Percentiles rank a stretch among this genome's conserved stretches.
Conservation (phyloP, 2,329 filamentous ascomycete genomes). For the Dothistroma pini region DNA sequence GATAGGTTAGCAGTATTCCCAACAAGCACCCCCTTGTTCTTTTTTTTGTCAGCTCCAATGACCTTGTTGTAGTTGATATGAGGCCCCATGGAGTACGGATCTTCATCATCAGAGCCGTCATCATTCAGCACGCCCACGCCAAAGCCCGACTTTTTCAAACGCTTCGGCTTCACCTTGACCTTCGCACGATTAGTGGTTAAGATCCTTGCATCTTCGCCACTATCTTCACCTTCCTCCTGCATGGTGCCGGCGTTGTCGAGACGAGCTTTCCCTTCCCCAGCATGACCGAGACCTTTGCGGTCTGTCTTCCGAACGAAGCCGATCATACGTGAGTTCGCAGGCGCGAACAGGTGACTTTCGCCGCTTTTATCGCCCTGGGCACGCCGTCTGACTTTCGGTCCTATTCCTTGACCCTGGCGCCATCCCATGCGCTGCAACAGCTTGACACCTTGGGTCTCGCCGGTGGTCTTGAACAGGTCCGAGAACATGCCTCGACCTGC, state of each 20-base stretch:
- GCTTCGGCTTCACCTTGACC: conserved; percentile 36
- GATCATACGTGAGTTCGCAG: conserved; percentile 71
- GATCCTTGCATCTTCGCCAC: conserved; percentile 31
- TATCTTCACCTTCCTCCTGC: conserved; percentile 33
- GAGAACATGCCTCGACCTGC: conserved; percentile 54
- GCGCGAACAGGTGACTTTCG: conserved; percentile 72
- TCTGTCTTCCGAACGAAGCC: conserved; percentile 63
- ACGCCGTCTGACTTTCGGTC: conserved; percentile 73
- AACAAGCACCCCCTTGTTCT: conserved; percentile 53
- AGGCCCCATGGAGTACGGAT: conserved; percentile 88
- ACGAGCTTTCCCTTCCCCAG: conserved; percentile 57
- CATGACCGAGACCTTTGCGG: conserved; percentile 66
- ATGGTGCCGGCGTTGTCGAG: conserved; percentile 40
- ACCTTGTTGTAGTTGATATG: conserved; percentile 81
- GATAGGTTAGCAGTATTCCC: conserved; percentile 23
- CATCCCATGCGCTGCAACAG: conserved; percentile 91
- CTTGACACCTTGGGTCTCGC: conserved; percentile 83
- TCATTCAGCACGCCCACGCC: conserved; percentile 89
- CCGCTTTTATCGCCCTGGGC: conserved; percentile 63
- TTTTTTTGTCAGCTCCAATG: conserved; percentile 77
- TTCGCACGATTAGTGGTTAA: conserved; percentile 33
- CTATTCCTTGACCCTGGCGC: conserved; percentile 89
- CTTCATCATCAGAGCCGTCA: conserved; percentile 90
- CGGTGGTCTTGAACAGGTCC: conserved; percentile 67
- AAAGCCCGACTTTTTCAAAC: conserved; percentile 66